phyloP scores from a whole-genome alignment of 2,329 filamentous ascomycete genomes.

The Alternaria triticimaculans region DNA sequence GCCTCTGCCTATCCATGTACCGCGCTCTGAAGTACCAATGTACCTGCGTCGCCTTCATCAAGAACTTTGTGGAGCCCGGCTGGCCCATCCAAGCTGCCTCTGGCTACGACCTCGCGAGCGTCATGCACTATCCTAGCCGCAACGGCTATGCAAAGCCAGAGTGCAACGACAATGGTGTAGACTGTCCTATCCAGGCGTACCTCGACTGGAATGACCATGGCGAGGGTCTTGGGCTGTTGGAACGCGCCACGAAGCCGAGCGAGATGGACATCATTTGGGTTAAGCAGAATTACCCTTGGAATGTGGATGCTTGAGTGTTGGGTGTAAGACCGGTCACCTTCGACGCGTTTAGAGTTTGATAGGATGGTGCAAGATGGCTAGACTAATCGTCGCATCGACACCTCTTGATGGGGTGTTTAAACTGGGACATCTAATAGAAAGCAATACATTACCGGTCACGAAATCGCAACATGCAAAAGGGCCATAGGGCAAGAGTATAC shows the following conservation, averaged over 20 bases:
- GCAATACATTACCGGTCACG: background rate
- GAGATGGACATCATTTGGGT: background rate
- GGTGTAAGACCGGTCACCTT: fast-evolving
- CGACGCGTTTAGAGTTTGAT: background rate
- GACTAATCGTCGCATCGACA: too few relatives aligned
- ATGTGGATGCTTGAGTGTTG: background rate
- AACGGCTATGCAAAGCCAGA: background rate
- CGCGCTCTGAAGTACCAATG: background rate
- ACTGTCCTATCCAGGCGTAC: background rate
- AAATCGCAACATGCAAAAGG: background rate
- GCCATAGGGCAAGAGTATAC: background rate
- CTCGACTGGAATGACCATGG: background rate
- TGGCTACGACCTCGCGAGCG: background rate
- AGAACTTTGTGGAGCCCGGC: background rate
- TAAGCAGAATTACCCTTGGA: background rate
- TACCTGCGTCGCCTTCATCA: background rate
- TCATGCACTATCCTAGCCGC: background rate
- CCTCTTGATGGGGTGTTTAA: background rate
- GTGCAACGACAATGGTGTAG: background rate
- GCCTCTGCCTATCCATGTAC: background rate
- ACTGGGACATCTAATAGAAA: too few relatives aligned
- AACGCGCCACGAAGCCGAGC: background rate
- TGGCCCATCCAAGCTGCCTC: background rate
- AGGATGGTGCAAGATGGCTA: background rate
- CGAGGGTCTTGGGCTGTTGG: background rate